These are phyloP conservation scores for Kwoniella mangroviensis DNA, from an alignment of 768 basidiomycete species.

Conservation along the genomic window DNA sequence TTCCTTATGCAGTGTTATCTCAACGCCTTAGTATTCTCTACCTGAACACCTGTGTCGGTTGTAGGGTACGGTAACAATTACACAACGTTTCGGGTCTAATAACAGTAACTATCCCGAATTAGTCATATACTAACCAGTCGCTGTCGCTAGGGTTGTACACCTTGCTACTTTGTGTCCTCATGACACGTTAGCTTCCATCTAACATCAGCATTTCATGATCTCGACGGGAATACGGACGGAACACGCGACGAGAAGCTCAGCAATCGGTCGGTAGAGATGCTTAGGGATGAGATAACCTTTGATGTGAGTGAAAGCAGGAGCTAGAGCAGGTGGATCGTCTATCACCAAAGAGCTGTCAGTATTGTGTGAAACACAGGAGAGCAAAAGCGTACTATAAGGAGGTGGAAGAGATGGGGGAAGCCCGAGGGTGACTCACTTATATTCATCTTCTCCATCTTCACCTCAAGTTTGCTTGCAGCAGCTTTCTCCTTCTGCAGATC, in stretches of 20 bases:
- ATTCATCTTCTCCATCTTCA: background rate
- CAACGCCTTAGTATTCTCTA: too few relatives aligned
- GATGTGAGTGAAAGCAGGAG: background rate
- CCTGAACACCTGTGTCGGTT: too few relatives aligned
- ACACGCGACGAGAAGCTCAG: constrained; percentile 7
- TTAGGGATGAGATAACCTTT: constrained; percentile 8
- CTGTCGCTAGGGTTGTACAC: too few relatives aligned
- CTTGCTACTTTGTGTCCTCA: too few relatives aligned
- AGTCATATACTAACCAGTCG: too few relatives aligned
- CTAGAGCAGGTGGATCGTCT: background rate
- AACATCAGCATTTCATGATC: too few relatives aligned
- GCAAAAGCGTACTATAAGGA: background rate
- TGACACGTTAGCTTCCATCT: too few relatives aligned
- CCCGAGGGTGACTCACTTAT: background rate
- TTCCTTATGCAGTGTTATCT: too few relatives aligned
- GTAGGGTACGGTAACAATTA: too few relatives aligned
- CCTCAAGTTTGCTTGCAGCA: background rate
- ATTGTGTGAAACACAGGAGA: background rate
- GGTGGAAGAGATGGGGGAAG: background rate
- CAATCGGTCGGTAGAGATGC: constrained; percentile 7
- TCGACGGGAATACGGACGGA: constrained; percentile 23
- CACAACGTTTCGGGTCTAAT: too few relatives aligned
- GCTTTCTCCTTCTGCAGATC: background rate
- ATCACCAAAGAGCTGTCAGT: background rate
- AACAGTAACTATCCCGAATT: too few relatives aligned